Evolutionary conservation across 2,329 filamentous ascomycete genomes (phyloP), one percentile per base, ranked within the genome.

Genomic region (Pseudogymnoascus destructans): DNA sequence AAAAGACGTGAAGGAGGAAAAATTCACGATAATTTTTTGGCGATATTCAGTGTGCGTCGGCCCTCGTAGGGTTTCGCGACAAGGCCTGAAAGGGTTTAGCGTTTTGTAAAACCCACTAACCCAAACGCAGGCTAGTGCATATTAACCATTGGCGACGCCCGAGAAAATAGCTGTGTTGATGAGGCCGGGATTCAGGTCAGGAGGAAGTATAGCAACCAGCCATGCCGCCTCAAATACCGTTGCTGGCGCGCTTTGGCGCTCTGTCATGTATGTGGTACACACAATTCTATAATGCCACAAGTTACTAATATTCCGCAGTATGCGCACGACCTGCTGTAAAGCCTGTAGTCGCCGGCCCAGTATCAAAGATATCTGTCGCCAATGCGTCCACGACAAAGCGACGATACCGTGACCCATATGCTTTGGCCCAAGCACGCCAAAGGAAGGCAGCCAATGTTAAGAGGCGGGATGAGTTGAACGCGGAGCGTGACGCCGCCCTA

Each of bases 371-470:
- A 64, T 82, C 88, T 64, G 80, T 81, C 62, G 85, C 86, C 55
- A 81, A 80, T 64, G 73, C 74, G 57, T 77, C 81, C 64, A 80
- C 87, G 64, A 80, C 80, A 73, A 83, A 83, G 69, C 79, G 80
- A 62, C 80, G 79, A 60, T 83, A 86, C 69, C 80, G 82, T 68
- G 89, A 97, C 66, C 90, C 90, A 0, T 96, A 95, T 69, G 78
- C 85, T 60, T 81, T 86, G 72, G 86, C 86, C 2, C 89, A 95
- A 72, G 84, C 88, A 30, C 81, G 86, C 66, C 88, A 90, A 69
- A 85, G 89, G 62, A 95, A 92, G 72, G 82, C 86, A 9, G 88
- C 86, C 64, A 95, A 95, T 69, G 70, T 92, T 49, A 80, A 86
- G 67, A 83, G 89, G 57, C 89, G 86, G 66, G 77, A 81, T 62